A percentile compares a stretch with the other conserved stretches of the same genome.
These are phyloP conservation scores for Paraleonurus japonicus DNA, from an alignment of 257 asterid species.

Conservation along the genomic window DNA sequence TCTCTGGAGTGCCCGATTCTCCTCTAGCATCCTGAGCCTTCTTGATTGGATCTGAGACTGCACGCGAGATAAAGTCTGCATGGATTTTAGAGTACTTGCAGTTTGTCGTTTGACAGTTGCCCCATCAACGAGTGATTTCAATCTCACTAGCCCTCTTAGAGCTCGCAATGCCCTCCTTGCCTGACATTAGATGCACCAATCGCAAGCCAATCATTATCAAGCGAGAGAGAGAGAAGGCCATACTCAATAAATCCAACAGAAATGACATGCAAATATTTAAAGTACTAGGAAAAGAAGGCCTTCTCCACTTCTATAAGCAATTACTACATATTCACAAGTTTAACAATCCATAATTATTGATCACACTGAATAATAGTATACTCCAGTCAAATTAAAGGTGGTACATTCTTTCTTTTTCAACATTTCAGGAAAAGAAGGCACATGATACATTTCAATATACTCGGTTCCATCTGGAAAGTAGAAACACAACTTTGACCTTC, in stretches of 20 bases:
- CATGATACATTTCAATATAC: not conserved
- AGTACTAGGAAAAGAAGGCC: not conserved
- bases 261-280: not conserved
- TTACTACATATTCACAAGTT: not conserved
- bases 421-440: not conserved
- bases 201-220: not conserved
- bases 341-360: not conserved
- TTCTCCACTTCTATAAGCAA: not conserved
- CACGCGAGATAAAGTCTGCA: slow-evolving; percentile 85
- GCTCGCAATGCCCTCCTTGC: slow-evolving; percentile 91
- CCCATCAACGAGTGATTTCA: slow-evolving; percentile 85
- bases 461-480: not conserved
- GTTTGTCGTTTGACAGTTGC: slow-evolving; percentile 83
- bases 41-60: slow-evolving; percentile 84
- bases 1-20: slow-evolving; percentile 83
- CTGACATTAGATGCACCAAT: slow-evolving; percentile 37
- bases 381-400: not conserved
- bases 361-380: not conserved
- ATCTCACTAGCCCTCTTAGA: slow-evolving; percentile 84
- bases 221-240: not conserved
- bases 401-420: not conserved
- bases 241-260: not conserved
- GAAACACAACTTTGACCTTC: not conserved
- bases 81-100: slow-evolving; percentile 73
- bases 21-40: slow-evolving; percentile 85